Conservation (phyloP, 1,284 basidiomycete genomes). For the Boletellus deceptivus region DNA sequence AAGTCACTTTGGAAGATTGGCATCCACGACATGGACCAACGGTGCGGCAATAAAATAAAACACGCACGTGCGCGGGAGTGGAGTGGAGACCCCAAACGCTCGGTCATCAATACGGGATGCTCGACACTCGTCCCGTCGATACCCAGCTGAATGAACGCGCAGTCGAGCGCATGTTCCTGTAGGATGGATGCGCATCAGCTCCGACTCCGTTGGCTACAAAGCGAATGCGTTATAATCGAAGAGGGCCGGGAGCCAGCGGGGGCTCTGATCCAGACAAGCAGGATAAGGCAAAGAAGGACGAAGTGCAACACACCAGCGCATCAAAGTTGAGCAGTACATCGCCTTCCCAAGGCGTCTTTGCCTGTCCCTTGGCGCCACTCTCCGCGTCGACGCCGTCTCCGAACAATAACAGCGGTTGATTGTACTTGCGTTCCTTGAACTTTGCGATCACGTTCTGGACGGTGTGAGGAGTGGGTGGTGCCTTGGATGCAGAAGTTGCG, state of each 20-base stretch:
- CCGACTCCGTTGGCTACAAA: not conserved
- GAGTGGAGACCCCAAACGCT: constrained; percentile 85
- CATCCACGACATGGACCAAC: not conserved
- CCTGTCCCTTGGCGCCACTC: constrained; percentile 74
- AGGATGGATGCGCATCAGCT: not conserved
- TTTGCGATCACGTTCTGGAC: constrained; percentile 76
- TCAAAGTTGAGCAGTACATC: constrained; percentile 89
- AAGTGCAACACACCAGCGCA: constrained; percentile 59
- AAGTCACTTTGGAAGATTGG: constrained; percentile 56
- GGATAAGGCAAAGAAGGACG: not conserved
- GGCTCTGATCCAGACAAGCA: no score
- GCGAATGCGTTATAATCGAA: not conserved
- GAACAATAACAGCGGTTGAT: constrained; percentile 78
- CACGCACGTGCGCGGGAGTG: constrained; percentile 83
- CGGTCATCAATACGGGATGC: constrained; percentile 94
- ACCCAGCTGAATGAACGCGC: constrained; percentile 84
- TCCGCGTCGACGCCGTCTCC: constrained; percentile 85
- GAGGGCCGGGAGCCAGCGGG: not conserved
- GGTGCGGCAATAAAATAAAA: not conserved
- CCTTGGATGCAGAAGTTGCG: constrained; percentile 39
- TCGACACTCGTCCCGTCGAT: constrained; percentile 78
- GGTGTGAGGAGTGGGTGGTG: constrained; percentile 44
- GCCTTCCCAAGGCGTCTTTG: constrained; percentile 84
- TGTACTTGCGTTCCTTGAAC: constrained; percentile 85
- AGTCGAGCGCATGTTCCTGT: constrained; percentile 94